Base-by-base conservation (phyloP, 495 filamentous ascomycete genomes). In the Massariosphaeria phaeospora region DNA sequence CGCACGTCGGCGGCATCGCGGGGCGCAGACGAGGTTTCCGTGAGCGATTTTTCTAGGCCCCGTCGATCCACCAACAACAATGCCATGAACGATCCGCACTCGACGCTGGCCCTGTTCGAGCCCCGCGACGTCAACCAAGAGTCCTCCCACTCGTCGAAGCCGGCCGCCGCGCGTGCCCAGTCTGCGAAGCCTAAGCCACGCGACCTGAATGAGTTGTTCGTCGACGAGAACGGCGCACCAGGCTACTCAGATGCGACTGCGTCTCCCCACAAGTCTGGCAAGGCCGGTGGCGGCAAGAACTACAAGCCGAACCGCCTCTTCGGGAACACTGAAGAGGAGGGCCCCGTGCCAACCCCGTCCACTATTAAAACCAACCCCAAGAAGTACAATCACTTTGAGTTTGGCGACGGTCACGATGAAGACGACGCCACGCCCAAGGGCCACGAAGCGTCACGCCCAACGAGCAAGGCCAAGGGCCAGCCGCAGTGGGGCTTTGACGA, bases 341-440 rank as follows among this genome's bases (percentile, higher is more conserved):
- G 66, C 4, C 62, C 46, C 4, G 52, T 42, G 63, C 71, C 46
- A 61, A 70, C 39, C 66, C 74, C 63, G 43, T 76, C 36, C 68
- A 75, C 60, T 64, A 77, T 76, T 72, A 84, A 76, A 73, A 78
- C 66, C 63, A 74, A 91, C 61, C 78, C 88, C 10, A 79, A 80
- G 62, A 91, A 87, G 64, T 96, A 84, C 70, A 71, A 83, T 29
- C 91, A 98, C 69, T 96, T 96, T 66, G 85, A 94, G 48, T 82
- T 96, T 66, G 83, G 77, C 31, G 84, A 85, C 58, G 84, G 82
- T 46, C 71, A 74, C 17, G 75, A 78, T 23, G n/a, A n/a, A n/a
- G 60, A 52, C 15, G 42, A 51, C 2, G 25, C 52, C 7, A 59
- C 61, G 11, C 61, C 53, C 30, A 57, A 58, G 24, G 68, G 50